Evolutionary conservation across 2,329 filamentous ascomycete species (phyloP).

Genomic region (Ramichloridium luteum): DNA sequence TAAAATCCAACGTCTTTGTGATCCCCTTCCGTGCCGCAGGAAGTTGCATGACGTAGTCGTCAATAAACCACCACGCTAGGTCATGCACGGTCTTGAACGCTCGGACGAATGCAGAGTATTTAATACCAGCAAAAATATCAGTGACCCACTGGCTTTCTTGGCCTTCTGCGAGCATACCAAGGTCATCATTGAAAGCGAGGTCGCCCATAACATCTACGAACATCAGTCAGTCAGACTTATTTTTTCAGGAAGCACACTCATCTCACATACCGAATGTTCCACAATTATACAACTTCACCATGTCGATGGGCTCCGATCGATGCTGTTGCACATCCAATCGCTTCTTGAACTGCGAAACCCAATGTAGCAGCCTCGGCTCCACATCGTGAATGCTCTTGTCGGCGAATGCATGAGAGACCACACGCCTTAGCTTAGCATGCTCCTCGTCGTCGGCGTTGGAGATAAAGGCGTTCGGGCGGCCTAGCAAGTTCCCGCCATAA

Average conservation of each 20-base stretch:
- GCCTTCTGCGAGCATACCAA: conserved; percentile 20
- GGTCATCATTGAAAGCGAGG: conserved; percentile 20
- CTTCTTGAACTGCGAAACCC: conserved; percentile 14
- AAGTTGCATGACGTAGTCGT: conserved; percentile 7
- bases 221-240: too few relatives aligned
- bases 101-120: conserved; percentile 8
- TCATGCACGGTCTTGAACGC: conserved; percentile 5
- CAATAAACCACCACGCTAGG: conserved; percentile 5
- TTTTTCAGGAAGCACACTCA: conserved; percentile 2
- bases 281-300: conserved; percentile 23
- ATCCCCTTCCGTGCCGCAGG: not conserved
- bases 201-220: conserved; percentile 22
- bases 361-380: conserved; percentile 20
- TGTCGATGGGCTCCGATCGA: conserved; percentile 14
- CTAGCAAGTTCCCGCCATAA: conserved; percentile 11
- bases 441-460: conserved; percentile 15
- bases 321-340: conserved; percentile 14
- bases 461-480: conserved; percentile 13
- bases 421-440: conserved; percentile 16
- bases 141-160: conserved; percentile 20
- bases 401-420: conserved; percentile 19
- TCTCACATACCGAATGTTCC: conserved; percentile 12
- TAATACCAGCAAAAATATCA: conserved; percentile 18
- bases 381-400: conserved; percentile 22
- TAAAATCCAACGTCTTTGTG: conserved; percentile 4